Evolutionary conservation across 2,329 filamentous ascomycete genomes (phyloP), one percentile per base, ranked within the genome.

Genomic region (Calonectria leucothoes): DNA sequence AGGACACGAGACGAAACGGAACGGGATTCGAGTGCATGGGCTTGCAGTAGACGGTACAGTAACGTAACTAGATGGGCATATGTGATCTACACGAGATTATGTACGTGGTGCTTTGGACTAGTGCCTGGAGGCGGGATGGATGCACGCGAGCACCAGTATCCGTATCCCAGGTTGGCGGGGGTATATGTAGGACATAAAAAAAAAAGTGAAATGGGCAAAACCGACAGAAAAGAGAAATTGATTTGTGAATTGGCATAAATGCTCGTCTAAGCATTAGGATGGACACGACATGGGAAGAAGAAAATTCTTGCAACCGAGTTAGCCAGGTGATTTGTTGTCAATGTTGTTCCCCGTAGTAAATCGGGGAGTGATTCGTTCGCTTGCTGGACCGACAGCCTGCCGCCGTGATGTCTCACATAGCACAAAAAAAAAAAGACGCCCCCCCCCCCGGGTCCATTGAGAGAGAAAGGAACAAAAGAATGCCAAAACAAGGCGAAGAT

Each of bases 401-500:
- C 35, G 49, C 42, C 25, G 31, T 63, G 37, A 63, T 69, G 67
- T 69, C 67, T 69, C 67, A 69, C 67, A 69, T 51, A 61, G 37
- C 49, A 55, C 27, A 37, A 39, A 45, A 23, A 23, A 37, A 52
- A 33, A 52, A 14, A 64, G n/a, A n/a, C n/a, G n/a, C 8, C 7
- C 31, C 4, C 29, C 4, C 23, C 52, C 25, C 37, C 25, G 52
- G 23, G 39, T 39, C 39, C 31, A 69, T 45, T 61, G 27, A 39
- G 20, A 59, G n/a, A 39, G 25, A 1, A 27, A 23, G 7, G 8
- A 1, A 8, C 4, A 45, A 45, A 45, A 4, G 5, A 23, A 51
- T n/a, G n/a, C n/a, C n/a, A 52, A 66, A 27, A 64, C 55, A 64
- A 23, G 67, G 67, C 67, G 33, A 23, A 20, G n/a, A 42, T 64